Conservation (phyloP, 352 stramenopile species). For the Globisporangium mamillatum region DNA sequence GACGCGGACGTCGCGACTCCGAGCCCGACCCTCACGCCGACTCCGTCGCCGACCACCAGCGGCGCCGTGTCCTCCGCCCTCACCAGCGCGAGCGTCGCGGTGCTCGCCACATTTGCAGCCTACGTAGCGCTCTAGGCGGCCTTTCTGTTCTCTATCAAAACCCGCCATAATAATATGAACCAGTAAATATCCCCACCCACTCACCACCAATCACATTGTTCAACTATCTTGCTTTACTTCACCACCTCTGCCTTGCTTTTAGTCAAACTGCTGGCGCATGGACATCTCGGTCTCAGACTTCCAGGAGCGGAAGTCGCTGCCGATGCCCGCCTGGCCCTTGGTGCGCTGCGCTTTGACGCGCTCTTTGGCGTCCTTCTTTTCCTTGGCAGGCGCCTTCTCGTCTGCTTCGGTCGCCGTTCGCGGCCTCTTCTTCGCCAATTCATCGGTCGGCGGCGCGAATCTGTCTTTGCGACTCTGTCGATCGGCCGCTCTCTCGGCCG, state of each 20-base stretch:
- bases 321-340: constrained; percentile 74
- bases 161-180: constrained; percentile 3
- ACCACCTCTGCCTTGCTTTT: neutral
- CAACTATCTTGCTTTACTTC: neutral
- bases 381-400: constrained; percentile 15
- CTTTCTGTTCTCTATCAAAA: neutral
- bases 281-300: constrained; percentile 82
- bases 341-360: constrained; percentile 68
- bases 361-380: constrained; percentile 60
- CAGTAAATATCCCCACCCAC: constrained; percentile 27
- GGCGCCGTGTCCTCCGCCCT: neutral
- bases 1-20: neutral
- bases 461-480: neutral
- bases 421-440: neutral
- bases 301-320: constrained; percentile 70
- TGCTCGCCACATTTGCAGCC: neutral
- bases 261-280: constrained; percentile 78
- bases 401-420: neutral
- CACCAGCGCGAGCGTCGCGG: constrained; percentile 4
- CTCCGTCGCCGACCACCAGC: neutral
- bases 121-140: neutral
- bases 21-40: neutral
- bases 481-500: neutral
- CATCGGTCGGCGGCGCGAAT: neutral
- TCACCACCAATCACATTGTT: neutral